phyloP scores from a whole-genome alignment of 768 basidiomycete genomes.

The Mycena amicta region DNA sequence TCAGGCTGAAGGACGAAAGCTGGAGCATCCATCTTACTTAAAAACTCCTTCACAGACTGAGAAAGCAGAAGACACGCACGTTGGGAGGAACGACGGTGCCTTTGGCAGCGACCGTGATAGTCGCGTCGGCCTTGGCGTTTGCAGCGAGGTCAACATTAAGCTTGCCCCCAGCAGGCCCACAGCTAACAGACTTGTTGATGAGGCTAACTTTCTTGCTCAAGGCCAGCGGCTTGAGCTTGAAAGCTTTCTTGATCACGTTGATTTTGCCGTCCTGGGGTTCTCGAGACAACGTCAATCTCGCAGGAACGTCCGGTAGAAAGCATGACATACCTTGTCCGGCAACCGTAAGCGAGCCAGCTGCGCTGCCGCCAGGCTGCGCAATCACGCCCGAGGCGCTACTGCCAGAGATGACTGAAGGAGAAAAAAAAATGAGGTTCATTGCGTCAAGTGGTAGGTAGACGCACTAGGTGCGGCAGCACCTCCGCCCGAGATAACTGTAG shows the following conservation, averaged over 20 bases:
- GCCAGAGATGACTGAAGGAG: background rate
- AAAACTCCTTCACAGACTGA: constrained; percentile 35
- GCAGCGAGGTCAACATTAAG: constrained; percentile 21
- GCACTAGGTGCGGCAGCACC: background rate
- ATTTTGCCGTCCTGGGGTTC: background rate
- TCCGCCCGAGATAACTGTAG: background rate
- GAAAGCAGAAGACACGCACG: constrained; percentile 15
- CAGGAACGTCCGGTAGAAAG: background rate
- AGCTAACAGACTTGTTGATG: constrained; percentile 27
- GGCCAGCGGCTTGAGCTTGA: constrained; percentile 33
- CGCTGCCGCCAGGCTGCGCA: background rate
- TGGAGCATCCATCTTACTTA: constrained; percentile 22
- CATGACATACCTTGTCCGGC: background rate
- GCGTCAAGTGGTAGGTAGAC: background rate
- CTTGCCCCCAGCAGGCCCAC: constrained; percentile 23
- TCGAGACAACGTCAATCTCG: background rate
- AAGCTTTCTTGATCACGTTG: constrained; percentile 26
- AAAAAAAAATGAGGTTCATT: background rate
- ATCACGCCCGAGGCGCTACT: background rate
- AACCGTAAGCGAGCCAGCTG: background rate
- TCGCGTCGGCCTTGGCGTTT: constrained; percentile 31
- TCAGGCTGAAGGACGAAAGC: constrained; percentile 35
- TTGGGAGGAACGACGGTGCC: constrained; percentile 27
- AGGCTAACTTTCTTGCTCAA: constrained; percentile 35
- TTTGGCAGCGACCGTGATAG: constrained; percentile 29